Percentiles rank a stretch among this genome's conserved stretches.
Conservation (phyloP, 371 early-diverging fungal genomes). For the Dichotomocladium elegans region DNA sequence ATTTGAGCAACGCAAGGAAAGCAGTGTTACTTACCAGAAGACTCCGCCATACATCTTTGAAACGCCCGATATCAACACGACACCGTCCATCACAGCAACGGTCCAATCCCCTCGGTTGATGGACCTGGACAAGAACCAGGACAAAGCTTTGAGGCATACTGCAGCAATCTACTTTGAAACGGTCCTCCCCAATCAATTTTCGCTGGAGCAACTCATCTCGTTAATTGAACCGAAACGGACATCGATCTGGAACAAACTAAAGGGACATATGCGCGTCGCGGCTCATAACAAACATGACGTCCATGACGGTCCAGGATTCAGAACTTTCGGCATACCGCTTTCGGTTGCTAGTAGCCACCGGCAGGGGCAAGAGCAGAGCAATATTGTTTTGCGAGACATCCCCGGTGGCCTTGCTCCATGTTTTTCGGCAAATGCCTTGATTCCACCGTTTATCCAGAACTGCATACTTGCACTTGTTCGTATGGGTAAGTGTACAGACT, state of each 20-base stretch:
- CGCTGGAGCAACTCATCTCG: constrained; percentile 60
- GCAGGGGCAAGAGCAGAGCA: not conserved
- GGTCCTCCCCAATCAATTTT: constrained; percentile 1
- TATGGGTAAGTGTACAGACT: constrained; percentile 73
- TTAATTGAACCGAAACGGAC: constrained; percentile 46
- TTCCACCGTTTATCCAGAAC: constrained; percentile 83
- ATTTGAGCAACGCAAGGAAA: constrained; percentile 5
- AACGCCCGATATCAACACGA: not conserved
- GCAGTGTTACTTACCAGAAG: no score
- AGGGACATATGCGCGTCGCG: constrained; percentile 44
- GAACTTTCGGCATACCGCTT: constrained; percentile 43
- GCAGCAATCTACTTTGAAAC: constrained; percentile 2
- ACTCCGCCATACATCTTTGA: not conserved
- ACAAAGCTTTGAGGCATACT: constrained; percentile 65
- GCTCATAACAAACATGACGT: constrained; percentile 9
- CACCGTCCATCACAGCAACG: not conserved
- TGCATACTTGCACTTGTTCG: constrained; percentile 67
- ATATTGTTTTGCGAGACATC: not conserved
- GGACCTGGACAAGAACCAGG: constrained; percentile 69
- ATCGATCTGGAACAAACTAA: constrained; percentile 66
- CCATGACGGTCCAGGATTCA: no score
- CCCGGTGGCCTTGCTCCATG: constrained; percentile 33
- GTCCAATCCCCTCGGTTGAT: not conserved
- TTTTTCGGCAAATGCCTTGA: constrained; percentile 41
- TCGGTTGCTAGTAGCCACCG: constrained; percentile 24